phyloP scores from a whole-genome alignment of 208 protist species.

The Trypanosoma platydactyli region DNA sequence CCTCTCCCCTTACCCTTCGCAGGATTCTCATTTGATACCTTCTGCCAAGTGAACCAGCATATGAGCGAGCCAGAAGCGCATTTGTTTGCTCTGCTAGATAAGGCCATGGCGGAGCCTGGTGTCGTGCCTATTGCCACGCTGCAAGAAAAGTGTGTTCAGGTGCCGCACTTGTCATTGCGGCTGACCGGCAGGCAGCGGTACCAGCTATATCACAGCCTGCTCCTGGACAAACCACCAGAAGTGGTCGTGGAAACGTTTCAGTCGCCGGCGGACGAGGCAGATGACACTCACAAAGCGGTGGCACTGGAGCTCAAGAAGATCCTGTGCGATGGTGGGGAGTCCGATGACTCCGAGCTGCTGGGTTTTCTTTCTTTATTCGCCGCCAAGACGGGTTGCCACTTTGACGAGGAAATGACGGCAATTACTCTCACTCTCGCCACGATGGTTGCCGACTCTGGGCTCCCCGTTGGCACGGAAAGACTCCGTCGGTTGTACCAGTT shows the following conservation, averaged over 20 bases:
- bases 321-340: conserved; percentile 8
- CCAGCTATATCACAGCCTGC: conserved; percentile 60
- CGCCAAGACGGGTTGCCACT: conserved; percentile 41
- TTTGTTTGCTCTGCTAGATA: conserved; percentile 29
- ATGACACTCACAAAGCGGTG: conserved; percentile 33
- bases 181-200: conserved; percentile 42
- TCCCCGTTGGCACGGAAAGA: conserved; percentile 18
- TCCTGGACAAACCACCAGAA: conserved; percentile 30
- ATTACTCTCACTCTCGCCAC: conserved; percentile 45
- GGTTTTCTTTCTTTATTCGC: conserved; percentile 46
- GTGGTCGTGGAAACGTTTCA: conserved; percentile 12
- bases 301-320: conserved; percentile 25
- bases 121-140: conserved; percentile 32
- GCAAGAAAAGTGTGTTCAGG: conserved; percentile 55
- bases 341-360: conserved; percentile 32
- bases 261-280: conserved; percentile 28
- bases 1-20: not conserved
- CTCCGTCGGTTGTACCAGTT: conserved; percentile 29
- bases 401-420: conserved; percentile 40
- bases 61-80: conserved; percentile 30
- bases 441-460: conserved; percentile 28
- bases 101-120: not conserved
- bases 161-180: conserved; percentile 51
- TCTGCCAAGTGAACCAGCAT: not conserved
- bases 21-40: not conserved